Base-by-base conservation (phyloP, 805 yeast species). In the Monosporozyma yasuniensis region DNA sequence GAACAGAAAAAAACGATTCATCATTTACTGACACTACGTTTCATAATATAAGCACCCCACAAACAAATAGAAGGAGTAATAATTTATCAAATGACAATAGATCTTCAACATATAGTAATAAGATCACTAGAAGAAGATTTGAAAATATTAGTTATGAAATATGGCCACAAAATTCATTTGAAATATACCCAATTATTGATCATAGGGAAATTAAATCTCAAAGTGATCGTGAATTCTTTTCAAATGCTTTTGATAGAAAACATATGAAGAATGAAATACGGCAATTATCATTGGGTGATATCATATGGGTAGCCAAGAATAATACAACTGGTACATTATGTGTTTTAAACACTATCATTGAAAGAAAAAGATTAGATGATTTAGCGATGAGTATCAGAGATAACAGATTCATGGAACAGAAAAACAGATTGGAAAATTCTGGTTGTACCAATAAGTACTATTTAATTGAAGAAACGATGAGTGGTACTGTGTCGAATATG, bases 381-480 rank as follows among this genome's bases (percentile, higher is more conserved):
- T 74, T 93, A 58, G 84, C 84, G 0, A 61, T 73, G 32, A 86
- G 96, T 47, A 88, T 93, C 44, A 76, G 77, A 52, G 99, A 93
- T 66, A 96, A 96, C 2, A 70, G 99, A 46, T 89, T 84, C 59
- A 72, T 74, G 49, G 99, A 93, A 63, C 99, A 93, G 63, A 90
- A 91, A 61, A 68, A 75, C 16, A 74, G 99, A 48, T 70, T 93
- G 50, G 75, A 74, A 47, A 77, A 82, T 63, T 77, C 93, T 0
- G 88, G 86, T 0, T 69, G 90, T 60, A 69, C 70, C 18, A 76
- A 85, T 55, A 77, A 83, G 18, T 81, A 80, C 55, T 93, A 93
- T 58, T 62, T 93, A 3, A 78, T 93, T 14, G 99, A 93, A 63
- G 95, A 87, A 52, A 77, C 76, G 4, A 75, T 77, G 30, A 60